phyloP scores from a whole-genome alignment of 163 green algal genomes.

The Trebouxiophyceae sp. region DNA sequence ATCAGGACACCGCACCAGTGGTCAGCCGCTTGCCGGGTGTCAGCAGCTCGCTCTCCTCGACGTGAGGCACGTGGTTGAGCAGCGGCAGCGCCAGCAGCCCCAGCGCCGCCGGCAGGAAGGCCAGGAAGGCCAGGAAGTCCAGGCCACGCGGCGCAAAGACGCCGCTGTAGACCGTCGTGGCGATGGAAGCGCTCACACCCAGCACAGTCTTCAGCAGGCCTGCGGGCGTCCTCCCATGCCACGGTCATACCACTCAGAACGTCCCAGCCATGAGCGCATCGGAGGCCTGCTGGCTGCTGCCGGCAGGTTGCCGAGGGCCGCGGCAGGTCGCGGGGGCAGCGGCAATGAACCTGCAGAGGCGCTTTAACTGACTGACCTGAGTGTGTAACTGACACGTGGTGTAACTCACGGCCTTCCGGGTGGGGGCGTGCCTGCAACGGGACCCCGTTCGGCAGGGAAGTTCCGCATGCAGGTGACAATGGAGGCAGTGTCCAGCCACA shows the following conservation, averaged over 20 bases:
- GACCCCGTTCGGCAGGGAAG: slow-evolving; percentile 19
- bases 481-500: slow-evolving; percentile 26
- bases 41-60: slow-evolving; percentile 5
- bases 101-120: slow-evolving; percentile 13
- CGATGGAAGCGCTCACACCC: slow-evolving; percentile 14
- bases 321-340: too few relatives aligned
- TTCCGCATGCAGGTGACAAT: slow-evolving; percentile 42
- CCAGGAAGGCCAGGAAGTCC: slow-evolving; percentile 40
- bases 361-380: too few relatives aligned
- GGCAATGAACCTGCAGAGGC: too few relatives aligned
- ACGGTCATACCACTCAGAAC: too few relatives aligned
- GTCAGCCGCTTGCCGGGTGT: too few relatives aligned
- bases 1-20: too few relatives aligned
- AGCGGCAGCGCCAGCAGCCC: slow-evolving; percentile 15
- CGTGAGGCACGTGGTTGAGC: slow-evolving; percentile 32
- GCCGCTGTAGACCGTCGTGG: slow-evolving; percentile 23
- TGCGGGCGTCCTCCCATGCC: too few relatives aligned
- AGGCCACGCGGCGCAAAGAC: slow-evolving; percentile 14
- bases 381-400: too few relatives aligned
- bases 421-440: slow-evolving; percentile 1
- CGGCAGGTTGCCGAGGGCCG: too few relatives aligned
- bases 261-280: too few relatives aligned
- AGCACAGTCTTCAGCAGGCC: slow-evolving; percentile 38
- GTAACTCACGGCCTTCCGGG: too few relatives aligned
- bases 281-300: too few relatives aligned